A percentile compares a stretch with the other conserved stretches of the same genome.
These are phyloP conservation scores for Eucalyptus sp. DNA, from an alignment of 345 rosid species.

Conservation along the genomic window DNA sequence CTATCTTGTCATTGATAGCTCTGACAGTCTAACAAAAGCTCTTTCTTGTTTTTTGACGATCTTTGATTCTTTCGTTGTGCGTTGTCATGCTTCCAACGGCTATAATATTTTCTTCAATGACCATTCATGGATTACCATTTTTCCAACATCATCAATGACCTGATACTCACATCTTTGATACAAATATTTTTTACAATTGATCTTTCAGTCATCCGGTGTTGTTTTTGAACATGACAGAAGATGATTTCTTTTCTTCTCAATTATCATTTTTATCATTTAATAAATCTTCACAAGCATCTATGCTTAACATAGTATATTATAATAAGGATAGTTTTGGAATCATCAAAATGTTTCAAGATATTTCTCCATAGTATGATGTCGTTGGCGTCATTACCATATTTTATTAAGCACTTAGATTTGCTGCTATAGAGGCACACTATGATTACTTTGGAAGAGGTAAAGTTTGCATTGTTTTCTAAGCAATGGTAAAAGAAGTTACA, in stretches of 20 bases:
- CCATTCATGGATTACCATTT: not conserved
- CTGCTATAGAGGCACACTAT: not conserved
- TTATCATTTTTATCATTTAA: too few relatives aligned
- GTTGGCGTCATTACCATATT: not conserved
- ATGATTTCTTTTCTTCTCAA: too few relatives aligned
- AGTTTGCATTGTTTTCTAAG: not conserved
- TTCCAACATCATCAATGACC: not conserved
- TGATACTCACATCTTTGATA: not conserved
- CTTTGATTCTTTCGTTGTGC: not conserved
- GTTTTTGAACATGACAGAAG: too few relatives aligned
- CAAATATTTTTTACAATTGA: too few relatives aligned
- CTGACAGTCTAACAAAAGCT: not conserved
- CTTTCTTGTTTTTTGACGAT: too few relatives aligned
- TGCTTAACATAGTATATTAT: too few relatives aligned
- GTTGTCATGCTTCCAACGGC: not conserved
- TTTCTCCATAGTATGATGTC: too few relatives aligned
- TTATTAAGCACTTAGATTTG: not conserved
- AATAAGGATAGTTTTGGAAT: too few relatives aligned
- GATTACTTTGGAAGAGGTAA: not conserved
- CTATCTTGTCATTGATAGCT: not conserved
- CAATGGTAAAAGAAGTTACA: not conserved
- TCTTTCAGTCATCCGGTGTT: too few relatives aligned
- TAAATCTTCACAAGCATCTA: too few relatives aligned
- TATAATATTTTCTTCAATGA: not conserved
- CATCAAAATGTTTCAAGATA: too few relatives aligned